A percentile compares a stretch with the other conserved stretches of the same genome.
Conservation (phyloP, 2,329 filamentous ascomycete genomes). For the Aspergillus versicolor region DNA sequence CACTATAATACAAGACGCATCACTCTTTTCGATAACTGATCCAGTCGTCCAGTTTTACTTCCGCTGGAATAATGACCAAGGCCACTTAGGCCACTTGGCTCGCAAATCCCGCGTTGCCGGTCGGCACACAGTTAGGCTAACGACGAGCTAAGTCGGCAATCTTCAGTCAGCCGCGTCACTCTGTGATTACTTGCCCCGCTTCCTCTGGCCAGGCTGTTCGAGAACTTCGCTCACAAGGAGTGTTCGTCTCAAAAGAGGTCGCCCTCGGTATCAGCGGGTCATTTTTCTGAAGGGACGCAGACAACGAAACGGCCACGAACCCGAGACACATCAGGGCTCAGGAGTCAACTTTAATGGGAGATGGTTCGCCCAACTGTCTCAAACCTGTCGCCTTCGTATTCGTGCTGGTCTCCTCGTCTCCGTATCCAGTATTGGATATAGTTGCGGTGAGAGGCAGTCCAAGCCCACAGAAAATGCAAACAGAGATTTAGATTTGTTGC, state of each 20-base stretch:
- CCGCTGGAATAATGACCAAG: background rate
- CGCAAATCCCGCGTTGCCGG: background rate
- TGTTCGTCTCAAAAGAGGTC: background rate
- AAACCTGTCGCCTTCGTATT: background rate
- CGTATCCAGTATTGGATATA: background rate
- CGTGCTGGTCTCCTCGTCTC: background rate
- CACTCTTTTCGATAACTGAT: background rate
- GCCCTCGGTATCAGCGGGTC: background rate
- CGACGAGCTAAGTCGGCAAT: conserved; percentile 7
- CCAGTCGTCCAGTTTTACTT: background rate
- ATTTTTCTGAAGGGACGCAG: background rate
- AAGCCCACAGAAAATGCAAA: background rate
- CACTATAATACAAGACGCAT: background rate
- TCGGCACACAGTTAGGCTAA: conserved; percentile 9
- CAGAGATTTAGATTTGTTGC: background rate
- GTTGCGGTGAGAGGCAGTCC: background rate
- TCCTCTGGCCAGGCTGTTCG: conserved; percentile 1
- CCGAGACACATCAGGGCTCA: background rate
- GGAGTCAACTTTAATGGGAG: background rate
- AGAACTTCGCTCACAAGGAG: background rate
- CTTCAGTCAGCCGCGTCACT: background rate
- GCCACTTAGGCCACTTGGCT: background rate
- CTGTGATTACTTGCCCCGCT: conserved; percentile 3
- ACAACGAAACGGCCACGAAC: background rate
- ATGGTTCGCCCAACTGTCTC: background rate